Conservation (phyloP, 2,329 filamentous ascomycete genomes). For the Xylariaceae sp. region DNA sequence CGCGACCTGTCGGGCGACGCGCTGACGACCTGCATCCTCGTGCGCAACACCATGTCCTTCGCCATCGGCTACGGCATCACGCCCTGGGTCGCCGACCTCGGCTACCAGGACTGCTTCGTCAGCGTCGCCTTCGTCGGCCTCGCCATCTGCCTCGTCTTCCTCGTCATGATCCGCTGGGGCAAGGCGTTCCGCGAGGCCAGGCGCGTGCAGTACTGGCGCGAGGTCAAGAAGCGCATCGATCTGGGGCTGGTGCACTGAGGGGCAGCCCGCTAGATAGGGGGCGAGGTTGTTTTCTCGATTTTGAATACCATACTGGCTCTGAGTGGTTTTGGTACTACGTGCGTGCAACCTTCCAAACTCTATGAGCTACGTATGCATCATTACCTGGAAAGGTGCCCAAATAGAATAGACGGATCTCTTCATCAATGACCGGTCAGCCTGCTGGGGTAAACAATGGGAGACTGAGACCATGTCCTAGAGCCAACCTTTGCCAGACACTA, state of each 20-base stretch:
- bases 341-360: no score
- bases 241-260: constrained; percentile 21
- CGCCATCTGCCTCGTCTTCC: constrained; percentile 21
- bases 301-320: no score
- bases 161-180: constrained; percentile 24
- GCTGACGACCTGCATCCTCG: constrained; percentile 31
- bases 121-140: constrained; percentile 24
- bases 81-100: constrained; percentile 34
- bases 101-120: constrained; percentile 38
- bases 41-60: constrained; percentile 33
- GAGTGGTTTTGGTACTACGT: no score
- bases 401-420: no score
- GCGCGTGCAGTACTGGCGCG: constrained; percentile 21
- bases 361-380: no score
- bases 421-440: no score
- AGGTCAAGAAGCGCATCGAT: constrained; percentile 22
- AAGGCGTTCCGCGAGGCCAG: constrained; percentile 22
- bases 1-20: constrained; percentile 32
- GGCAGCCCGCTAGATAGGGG: background rate
- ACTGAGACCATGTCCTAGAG: no score
- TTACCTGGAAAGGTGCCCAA: no score
- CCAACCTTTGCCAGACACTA: no score
- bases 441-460: no score
- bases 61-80: constrained; percentile 36
- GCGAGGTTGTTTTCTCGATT: no score